Percentiles rank a stretch among this genome's conserved stretches.
Conservation (phyloP, 2,329 filamentous ascomycete species). For the Cladophialophora yegresii region DNA sequence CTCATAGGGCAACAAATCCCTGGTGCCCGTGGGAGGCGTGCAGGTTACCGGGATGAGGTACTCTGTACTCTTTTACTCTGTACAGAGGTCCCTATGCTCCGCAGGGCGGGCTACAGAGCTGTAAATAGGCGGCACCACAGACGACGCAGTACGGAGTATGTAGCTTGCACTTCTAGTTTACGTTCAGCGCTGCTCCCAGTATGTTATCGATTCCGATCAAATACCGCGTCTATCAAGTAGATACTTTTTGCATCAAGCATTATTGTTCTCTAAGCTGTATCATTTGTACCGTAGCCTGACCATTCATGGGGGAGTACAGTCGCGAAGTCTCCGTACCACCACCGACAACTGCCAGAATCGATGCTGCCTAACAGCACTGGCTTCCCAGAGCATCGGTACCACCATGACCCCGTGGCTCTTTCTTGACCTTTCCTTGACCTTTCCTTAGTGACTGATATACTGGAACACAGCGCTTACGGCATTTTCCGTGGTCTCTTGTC, state of each 20-base stretch:
- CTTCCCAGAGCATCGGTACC: neutral
- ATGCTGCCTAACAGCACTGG: conserved; percentile 2
- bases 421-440: neutral
- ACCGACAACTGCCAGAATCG: neutral
- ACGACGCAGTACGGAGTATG: neutral
- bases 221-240: neutral
- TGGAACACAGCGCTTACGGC: conserved; percentile 96
- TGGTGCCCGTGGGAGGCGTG: neutral
- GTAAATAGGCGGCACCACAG: neutral
- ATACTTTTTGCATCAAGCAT: neutral
- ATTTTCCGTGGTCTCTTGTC: conserved; percentile 76
- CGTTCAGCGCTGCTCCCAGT: neutral
- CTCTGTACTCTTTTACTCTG: too few relatives aligned
- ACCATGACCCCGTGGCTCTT: neutral
- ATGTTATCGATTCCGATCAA: neutral
- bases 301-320: neutral
- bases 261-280: neutral
- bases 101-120: too few relatives aligned
- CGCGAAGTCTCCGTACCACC: neutral
- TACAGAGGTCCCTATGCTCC: too few relatives aligned
- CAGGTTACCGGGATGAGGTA: too few relatives aligned
- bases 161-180: neutral
- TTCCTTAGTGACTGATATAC: conserved; percentile 82
- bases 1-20: neutral
- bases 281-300: neutral